phyloP scores from a whole-genome alignment of 1,139 yeast genomes.

The Nakaseomyces kungkrabaensis region DNA sequence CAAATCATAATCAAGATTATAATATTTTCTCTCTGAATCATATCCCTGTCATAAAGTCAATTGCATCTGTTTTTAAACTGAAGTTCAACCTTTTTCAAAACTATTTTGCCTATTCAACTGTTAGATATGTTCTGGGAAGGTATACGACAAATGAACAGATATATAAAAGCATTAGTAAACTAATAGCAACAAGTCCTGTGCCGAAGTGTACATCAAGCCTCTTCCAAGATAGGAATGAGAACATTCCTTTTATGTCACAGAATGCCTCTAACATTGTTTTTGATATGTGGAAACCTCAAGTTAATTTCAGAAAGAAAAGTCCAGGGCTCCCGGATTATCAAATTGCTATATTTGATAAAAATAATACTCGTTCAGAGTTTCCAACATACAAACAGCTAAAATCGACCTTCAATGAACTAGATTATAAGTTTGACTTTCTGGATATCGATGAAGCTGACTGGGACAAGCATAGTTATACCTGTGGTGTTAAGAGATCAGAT shows the following conservation, averaged over 20 bases:
- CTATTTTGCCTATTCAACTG: slow-evolving; percentile 24
- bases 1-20: slow-evolving; percentile 10
- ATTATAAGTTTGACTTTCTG: slow-evolving; percentile 25
- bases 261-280: slow-evolving; percentile 29
- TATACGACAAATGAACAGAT: slow-evolving; percentile 36
- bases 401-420: slow-evolving; percentile 18
- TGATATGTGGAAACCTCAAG: slow-evolving; percentile 80
- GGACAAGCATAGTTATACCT: slow-evolving; percentile 18
- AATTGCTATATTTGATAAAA: slow-evolving; percentile 49
- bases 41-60: slow-evolving; percentile 8
- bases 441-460: slow-evolving; percentile 15
- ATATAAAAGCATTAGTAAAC: slow-evolving; percentile 31
- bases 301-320: slow-evolving; percentile 54
- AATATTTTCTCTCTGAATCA: background rate
- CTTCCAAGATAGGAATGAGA: slow-evolving; percentile 1
- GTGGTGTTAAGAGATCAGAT: slow-evolving; percentile 22
- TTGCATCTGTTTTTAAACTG: slow-evolving; percentile 17
- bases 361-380: slow-evolving; percentile 32
- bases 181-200: slow-evolving; percentile 29
- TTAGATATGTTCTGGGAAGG: slow-evolving; percentile 21
- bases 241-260: background rate
- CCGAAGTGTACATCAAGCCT: slow-evolving; percentile 14
- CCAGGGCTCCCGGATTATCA: slow-evolving; percentile 75
- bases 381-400: slow-evolving; percentile 40
- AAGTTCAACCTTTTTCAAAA: slow-evolving; percentile 12